Conservation (phyloP, 2,329 filamentous ascomycete genomes). For the Cercospora zeina region DNA sequence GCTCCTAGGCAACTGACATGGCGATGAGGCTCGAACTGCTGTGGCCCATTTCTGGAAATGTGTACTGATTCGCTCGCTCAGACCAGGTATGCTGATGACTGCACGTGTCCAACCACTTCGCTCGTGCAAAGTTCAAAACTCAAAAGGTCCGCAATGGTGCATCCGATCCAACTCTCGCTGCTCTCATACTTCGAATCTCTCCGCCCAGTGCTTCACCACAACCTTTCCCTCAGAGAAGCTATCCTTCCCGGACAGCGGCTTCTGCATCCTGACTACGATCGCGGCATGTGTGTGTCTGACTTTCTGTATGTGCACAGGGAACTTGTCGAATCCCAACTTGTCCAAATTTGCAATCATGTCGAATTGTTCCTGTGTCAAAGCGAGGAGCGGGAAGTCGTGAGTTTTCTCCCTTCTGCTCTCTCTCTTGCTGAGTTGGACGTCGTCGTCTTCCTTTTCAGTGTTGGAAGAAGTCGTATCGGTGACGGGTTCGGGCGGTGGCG, state of each 20-base stretch:
- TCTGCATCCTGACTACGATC: conserved; percentile 74
- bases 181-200: conserved; percentile 64
- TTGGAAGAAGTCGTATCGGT: conserved; percentile 34
- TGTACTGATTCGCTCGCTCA: too few species aligned
- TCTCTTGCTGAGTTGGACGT: conserved; percentile 23
- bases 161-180: neutral
- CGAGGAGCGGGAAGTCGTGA: conserved; percentile 63
- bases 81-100: too few species aligned
- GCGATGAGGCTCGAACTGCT: too few species aligned
- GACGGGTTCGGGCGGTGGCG: conserved; percentile 40
- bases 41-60: too few species aligned
- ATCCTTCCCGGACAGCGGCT: conserved; percentile 45
- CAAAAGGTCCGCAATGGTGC: neutral
- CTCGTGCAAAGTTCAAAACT: neutral
- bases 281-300: conserved; percentile 82
- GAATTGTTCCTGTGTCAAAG: conserved; percentile 77
- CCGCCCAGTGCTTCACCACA: conserved; percentile 78
- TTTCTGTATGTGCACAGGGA: conserved; percentile 72
- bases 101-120: neutral
- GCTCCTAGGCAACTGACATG: too few species aligned
- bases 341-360: conserved; percentile 79
- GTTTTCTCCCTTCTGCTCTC: conserved; percentile 36
- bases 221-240: conserved; percentile 73
- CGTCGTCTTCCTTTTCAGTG: neutral
- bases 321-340: conserved; percentile 59